These are phyloP conservation scores for Geotrichum bryndzae DNA, from an alignment of 1,139 yeast species.

Conservation along the genomic window DNA sequence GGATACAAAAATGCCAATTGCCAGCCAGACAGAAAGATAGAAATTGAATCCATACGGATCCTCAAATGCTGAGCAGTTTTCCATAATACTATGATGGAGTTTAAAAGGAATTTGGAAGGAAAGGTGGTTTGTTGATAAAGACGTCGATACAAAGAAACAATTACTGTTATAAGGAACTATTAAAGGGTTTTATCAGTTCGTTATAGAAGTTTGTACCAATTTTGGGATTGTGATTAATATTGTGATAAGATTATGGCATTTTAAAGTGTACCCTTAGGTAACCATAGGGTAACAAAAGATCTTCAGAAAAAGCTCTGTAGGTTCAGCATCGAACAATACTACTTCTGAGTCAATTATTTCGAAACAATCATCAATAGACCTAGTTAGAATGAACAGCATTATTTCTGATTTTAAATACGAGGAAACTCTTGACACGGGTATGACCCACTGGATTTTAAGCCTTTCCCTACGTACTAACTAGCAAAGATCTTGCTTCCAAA, in stretches of 20 bases:
- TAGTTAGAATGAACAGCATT: neutral
- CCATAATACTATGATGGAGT: neutral
- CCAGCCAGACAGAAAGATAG: constrained; percentile 46
- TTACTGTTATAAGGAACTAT: neutral
- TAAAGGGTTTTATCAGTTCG: too few relatives aligned
- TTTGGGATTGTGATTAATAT: neutral
- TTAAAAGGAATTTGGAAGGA: neutral
- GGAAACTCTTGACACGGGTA: constrained; percentile 26
- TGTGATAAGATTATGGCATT: neutral
- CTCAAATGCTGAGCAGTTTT: constrained; percentile 10
- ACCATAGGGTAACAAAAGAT: neutral
- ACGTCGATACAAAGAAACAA: neutral
- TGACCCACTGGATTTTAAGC: neutral
- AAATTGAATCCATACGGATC: constrained; percentile 35
- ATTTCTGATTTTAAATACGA: constrained; percentile 19
- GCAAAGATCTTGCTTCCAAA: constrained; percentile 56
- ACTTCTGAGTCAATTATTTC: neutral
- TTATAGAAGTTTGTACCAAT: neutral
- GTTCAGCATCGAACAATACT: neutral
- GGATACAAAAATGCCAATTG: constrained; percentile 65
- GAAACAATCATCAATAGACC: neutral
- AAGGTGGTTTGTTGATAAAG: neutral
- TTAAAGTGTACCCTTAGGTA: neutral
- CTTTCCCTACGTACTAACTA: neutral
- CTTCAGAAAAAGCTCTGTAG: neutral